Evolutionary conservation across 345 rosid genomes (phyloP).

Genomic region (Corchorus olitorius): DNA sequence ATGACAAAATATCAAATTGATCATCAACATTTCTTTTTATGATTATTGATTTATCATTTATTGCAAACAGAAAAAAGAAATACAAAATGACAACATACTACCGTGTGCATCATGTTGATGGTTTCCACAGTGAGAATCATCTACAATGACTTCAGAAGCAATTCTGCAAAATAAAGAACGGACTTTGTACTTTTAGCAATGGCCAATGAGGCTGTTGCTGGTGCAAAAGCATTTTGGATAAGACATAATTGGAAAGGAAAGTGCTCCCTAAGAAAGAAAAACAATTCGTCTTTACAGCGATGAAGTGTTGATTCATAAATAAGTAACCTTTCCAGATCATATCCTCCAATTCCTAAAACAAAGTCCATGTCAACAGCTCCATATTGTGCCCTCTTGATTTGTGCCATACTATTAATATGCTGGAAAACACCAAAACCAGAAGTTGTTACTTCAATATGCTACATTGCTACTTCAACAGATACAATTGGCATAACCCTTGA

Average conservation of each 20-base stretch:
- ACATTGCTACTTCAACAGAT: neutral
- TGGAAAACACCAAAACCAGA: conserved; percentile 26
- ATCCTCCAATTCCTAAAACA: conserved; percentile 79
- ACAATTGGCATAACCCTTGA: neutral
- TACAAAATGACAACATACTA: conserved; percentile 33
- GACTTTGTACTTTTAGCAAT: conserved; percentile 2
- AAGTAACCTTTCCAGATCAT: conserved; percentile 69
- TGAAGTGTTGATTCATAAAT: neutral
- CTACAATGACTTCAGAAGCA: conserved; percentile 53
- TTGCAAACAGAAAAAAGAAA: neutral
- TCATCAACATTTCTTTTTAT: neutral
- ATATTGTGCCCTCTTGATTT: conserved; percentile 52
- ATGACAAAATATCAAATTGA: neutral
- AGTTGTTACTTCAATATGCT: neutral
- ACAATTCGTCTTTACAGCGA: neutral
- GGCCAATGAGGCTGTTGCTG: neutral
- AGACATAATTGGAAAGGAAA: neutral
- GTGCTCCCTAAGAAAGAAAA: neutral
- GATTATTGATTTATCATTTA: neutral
- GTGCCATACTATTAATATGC: conserved; percentile 73
- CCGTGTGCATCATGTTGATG: conserved; percentile 42
- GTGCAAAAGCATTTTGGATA: neutral
- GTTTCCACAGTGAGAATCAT: conserved; percentile 33
- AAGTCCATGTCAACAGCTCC: conserved; percentile 75
- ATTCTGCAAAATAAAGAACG: conserved; percentile 44